Base-by-base conservation (phyloP, 2,329 filamentous ascomycete species). In the Botrytis porri region DNA sequence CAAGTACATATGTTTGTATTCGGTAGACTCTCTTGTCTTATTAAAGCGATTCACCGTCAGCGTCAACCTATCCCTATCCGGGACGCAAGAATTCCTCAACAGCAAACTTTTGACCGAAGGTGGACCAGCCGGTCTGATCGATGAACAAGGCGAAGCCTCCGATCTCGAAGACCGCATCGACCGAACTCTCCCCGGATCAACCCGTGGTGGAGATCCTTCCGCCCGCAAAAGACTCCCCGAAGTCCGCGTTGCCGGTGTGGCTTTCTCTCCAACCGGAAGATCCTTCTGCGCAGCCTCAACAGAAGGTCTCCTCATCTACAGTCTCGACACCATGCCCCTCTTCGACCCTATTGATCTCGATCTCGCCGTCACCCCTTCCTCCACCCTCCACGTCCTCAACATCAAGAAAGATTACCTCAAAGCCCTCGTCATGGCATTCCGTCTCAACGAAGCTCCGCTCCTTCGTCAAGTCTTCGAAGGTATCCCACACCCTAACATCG, bases 1-100 rank as follows among this genome's bases (percentile, higher is more conserved):
- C 90, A 99, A 99, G 84, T 98, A 97, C 82, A 98, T 99, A 70
- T 98, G 96, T 81, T 83, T 99, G 73, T 99, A 99, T 83, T 95
- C 97, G n/a, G 93, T 97, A 45, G 90, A 90, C 73, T 97, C 95
- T 0, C 94, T 96, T 81, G 94, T 96, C 0, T 85, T 99, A 18
- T 85, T 98, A 72, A 97, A 97, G 82, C 98, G 98, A 81, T 99
- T 92, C 80, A 98, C 95, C 2, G 95, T 98, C 79, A 97, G 93
- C 78, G 89, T 97, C 79, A 99, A 99, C 82, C 86, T 98, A n/a
- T 97, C 95, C 2, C 85, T 99, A 4, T 95, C 97, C 32, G 96
- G 96, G 64, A 99, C 96, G 0, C 95, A 98, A 80, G 96, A 99
- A 81, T 97, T 97, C 82, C 87, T 99, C 76, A 98, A 97, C 86